Evolutionary conservation across 2,329 filamentous ascomycete genomes (phyloP), one percentile per base, ranked within the genome.

Genomic region (Xylariales sp.): DNA sequence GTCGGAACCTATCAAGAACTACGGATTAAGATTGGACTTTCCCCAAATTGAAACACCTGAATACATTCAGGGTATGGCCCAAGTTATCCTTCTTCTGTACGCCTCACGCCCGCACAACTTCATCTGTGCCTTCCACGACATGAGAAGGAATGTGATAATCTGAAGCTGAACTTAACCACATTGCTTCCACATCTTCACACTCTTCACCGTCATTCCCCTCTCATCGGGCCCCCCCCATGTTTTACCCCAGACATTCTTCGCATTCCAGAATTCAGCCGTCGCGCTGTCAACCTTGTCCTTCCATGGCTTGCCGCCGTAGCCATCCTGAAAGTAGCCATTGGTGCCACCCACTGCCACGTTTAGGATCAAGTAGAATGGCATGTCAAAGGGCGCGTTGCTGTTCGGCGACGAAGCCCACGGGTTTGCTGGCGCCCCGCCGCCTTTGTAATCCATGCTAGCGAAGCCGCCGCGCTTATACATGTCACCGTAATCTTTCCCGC

Each of bases 301-400:
- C 88, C 88, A 94, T 1, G 88, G 88, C 70, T 94, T 94, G 21
- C 73, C 75, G 27, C 72, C 72, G 51, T 74, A 68, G 14, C 80
- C 79, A 58, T 94, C 86, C 55, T 83, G 68, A 56, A 93, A 94
- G 86, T 86, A 93, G 28, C 87, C 86, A 50, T 89, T 89, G 15
- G 82, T 88, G 37, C 80, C 80, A 21, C 86, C 86, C 6, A 90
- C 85, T 8, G 80, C 85, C 3, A 90, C 69, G 55, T 87, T 87
- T 43, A 90, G 58, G 50, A 89, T 83, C 33, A 90, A 73, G 53
- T 86, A 89, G 55, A 90, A 90, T 11, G 75, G 65, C 49, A 86
- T 73, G 55, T 90, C 85, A 52, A 90, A 90, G 0, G 86, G 86
- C 0, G 85, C 80, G 45, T 82, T 76, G 28, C 73, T 53, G 20